These are phyloP conservation scores for Nicotiana paniculata DNA, from an alignment of 257 asterid species.

Conservation along the genomic window DNA sequence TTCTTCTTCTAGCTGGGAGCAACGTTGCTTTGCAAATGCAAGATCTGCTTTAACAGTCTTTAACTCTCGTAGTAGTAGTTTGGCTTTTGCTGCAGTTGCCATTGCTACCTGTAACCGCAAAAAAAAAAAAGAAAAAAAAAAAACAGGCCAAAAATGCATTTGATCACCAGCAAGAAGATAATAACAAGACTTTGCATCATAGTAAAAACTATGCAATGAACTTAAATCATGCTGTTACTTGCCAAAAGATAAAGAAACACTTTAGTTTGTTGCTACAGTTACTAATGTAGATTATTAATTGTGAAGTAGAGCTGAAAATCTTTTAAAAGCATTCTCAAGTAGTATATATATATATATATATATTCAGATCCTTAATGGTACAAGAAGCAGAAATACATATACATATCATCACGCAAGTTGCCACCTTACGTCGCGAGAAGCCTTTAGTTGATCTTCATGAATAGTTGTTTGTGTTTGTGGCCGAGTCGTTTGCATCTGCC, in stretches of 20 bases:
- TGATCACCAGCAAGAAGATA: slow-evolving; percentile 11
- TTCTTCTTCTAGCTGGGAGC: slow-evolving; percentile 95
- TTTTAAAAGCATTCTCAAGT: too few species aligned
- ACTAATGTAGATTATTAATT: too few species aligned
- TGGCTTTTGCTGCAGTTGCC: slow-evolving; percentile 99
- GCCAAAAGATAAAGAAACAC: too few species aligned
- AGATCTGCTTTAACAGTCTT: slow-evolving; percentile 89
- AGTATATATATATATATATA: too few species aligned
- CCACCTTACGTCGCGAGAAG: slow-evolving; percentile 99
- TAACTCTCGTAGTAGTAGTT: slow-evolving; percentile 79
- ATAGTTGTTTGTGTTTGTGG: slow-evolving; percentile 27
- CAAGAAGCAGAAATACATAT: slow-evolving; percentile 1
- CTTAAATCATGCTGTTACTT: neutral
- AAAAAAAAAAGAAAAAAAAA: too few species aligned
- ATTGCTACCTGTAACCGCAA: slow-evolving; percentile 77
- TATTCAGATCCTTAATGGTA: neutral
- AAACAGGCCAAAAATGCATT: slow-evolving; percentile 11
- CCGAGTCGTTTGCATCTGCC: slow-evolving; percentile 23
- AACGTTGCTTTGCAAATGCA: slow-evolving; percentile 70
- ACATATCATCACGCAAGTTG: slow-evolving; percentile 25
- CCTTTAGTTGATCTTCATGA: slow-evolving; percentile 80
- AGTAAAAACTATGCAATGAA: neutral
- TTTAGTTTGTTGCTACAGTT: too few species aligned
- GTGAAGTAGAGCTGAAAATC: too few species aligned
- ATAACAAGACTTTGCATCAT: neutral